Evolutionary conservation across 2,329 filamentous ascomycete species (phyloP), one percentile per base, ranked within the genome.

Genomic region (Botrytis cinerea): DNA sequence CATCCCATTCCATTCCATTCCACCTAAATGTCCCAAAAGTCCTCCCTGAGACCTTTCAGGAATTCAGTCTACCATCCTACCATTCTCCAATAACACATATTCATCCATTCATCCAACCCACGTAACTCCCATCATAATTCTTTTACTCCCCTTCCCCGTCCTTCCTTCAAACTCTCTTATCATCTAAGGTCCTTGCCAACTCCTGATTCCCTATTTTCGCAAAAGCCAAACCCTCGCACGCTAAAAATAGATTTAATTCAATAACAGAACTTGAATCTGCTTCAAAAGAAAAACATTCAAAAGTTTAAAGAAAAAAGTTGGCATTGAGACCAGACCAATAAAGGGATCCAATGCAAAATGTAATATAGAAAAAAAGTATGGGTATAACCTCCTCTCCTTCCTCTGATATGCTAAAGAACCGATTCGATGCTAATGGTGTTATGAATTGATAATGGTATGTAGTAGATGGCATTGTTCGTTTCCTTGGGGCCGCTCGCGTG

Each of bases 321-420:
- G 57, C 28, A 63, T 46, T 28, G 35, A 46, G 38, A 46, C 28
- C 45, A 32, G 28, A 22, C 35, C 40, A 35, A 70, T n/a, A 25
- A 48, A 46, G 48, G 54, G 20, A 32, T 63, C 40, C 54, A 63
- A 71, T 48, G 32, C 59, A 32, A 54, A 71, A 71, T 51, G 28
- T 35, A 32, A 66, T 54, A 32, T 64, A 51, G 60, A 45, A 71
- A 71, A 63, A 63, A 64, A 64, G 59, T 46, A 43, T 35, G 61
- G 60, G 45, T 66, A 63, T 51, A 71, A 70, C 40, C 54, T 61
- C 54, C 67, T 61, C 38, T 61, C 51, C 40, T 70, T 35, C 25
- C 51, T 59, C 67, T 57, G 63, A 20, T 66, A 66, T 43, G 51
- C n/a, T n/a, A 48, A 71, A 28, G 28, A 43, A 18, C 32, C 32